Conservation (phyloP, 768 basidiomycete species). For the Leccinum rimulosum region DNA sequence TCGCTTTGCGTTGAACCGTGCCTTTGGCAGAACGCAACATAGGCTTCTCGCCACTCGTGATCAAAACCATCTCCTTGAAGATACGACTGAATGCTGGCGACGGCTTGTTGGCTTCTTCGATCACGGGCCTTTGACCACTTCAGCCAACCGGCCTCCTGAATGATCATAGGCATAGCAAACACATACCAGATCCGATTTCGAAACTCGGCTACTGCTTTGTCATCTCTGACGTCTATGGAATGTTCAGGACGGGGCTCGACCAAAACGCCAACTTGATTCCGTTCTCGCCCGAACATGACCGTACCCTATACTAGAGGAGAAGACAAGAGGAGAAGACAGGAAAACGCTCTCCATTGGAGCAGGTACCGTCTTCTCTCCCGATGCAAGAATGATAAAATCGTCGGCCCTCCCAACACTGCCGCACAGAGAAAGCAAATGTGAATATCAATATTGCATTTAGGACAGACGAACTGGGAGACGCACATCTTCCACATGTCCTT, state of each 20-base stretch:
- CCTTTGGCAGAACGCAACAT: constrained; percentile 46
- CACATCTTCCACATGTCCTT: constrained; percentile 39
- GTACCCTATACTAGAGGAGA: constrained; percentile 14
- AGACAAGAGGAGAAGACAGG: constrained; percentile 4
- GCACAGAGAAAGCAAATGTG: neutral
- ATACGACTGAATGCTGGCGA: constrained; percentile 44
- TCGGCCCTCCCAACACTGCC: constrained; percentile 33
- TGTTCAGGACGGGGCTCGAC: constrained; percentile 24
- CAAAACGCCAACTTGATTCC: constrained; percentile 31
- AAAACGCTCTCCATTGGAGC: constrained; percentile 29
- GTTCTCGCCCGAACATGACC: constrained; percentile 36
- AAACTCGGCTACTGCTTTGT: constrained; percentile 25
- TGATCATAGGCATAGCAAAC: neutral
- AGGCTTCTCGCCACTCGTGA: constrained; percentile 41
- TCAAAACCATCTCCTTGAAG: constrained; percentile 53
- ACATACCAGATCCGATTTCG: constrained; percentile 33
- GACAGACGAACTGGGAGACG: neutral
- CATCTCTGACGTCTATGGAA: constrained; percentile 22
- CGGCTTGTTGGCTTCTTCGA: constrained; percentile 43
- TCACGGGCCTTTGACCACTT: constrained; percentile 29
- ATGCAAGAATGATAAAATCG: constrained; percentile 32
- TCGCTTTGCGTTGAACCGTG: constrained; percentile 40
- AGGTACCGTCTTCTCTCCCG: constrained; percentile 26
- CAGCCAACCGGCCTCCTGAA: neutral
- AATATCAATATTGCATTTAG: neutral